These are phyloP conservation scores for Lomentospora prolificans DNA, from an alignment of 2,329 filamentous ascomycete species.

Conservation along the genomic window DNA sequence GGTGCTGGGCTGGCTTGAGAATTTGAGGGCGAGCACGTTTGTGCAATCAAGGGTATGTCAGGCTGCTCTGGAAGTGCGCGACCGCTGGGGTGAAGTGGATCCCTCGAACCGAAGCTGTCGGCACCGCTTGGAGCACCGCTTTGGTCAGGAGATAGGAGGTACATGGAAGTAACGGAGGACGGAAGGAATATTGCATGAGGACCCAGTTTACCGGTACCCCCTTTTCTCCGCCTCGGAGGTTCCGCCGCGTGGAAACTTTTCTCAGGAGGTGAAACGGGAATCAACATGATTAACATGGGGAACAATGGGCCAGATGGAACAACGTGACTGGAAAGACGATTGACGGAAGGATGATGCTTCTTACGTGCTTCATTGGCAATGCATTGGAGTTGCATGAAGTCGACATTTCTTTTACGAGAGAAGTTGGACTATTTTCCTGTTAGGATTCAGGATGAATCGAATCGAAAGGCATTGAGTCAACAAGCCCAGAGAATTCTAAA, in stretches of 20 bases:
- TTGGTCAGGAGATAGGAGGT: not conserved
- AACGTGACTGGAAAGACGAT: conserved; percentile 2
- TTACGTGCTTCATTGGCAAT: conserved; percentile 3
- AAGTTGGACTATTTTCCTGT: not conserved
- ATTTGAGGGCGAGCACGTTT: too few relatives aligned
- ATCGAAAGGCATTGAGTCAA: not conserved
- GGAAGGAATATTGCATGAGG: not conserved
- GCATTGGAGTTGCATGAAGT: not conserved
- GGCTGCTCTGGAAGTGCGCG: not conserved
- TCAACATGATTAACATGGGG: conserved; percentile 1
- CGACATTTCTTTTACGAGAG: not conserved
- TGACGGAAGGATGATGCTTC: conserved; percentile 1
- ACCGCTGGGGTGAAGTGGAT: not conserved
- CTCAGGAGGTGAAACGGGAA: not conserved
- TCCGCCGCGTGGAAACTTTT: not conserved
- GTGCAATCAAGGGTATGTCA: too few relatives aligned
- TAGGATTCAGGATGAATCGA: not conserved
- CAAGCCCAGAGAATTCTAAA: not conserved
- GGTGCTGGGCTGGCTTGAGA: too few relatives aligned
- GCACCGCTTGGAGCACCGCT: not conserved
- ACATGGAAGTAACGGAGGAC: not conserved
- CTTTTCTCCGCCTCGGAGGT: not conserved
- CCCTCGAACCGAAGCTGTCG: not conserved
- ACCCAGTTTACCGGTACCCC: conserved; percentile 1
- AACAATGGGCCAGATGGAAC: not conserved